Evolutionary conservation across 371 early-diverging fungal genomes (phyloP), one percentile per base, ranked within the genome.

Genomic region (Mortierella polycephala): DNA sequence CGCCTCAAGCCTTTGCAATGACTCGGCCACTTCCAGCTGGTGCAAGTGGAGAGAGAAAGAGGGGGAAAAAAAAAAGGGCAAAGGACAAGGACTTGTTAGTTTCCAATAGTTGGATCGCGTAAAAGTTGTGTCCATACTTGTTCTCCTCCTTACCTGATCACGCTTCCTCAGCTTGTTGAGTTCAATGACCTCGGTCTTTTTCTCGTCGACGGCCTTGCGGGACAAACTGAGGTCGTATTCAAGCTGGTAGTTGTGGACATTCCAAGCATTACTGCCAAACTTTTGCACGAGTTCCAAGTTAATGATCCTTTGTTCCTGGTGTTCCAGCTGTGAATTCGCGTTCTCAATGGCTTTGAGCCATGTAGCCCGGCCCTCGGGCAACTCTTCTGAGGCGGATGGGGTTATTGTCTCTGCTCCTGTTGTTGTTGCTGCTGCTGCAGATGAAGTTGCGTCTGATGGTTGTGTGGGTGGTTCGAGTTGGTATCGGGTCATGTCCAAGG

Each of bases 231-330:
- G 71, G 40, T 83, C 62, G 5, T 80, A 74, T 67, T 96, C 94
- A 67, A 94, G 74, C 67, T 94, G 94, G 73, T 87, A 93, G 70
- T 94, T 94, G 68, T 93, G 89, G 21, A 94, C 74, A 74, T 88
- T 89, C 96, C 96, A 96, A 1, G 92, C 90, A 69, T 95, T 94
- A 30, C 90, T 83, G 20, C 96, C 96, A 83, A 91, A 96, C 77
- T 90, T 89, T 71, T 87, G 87, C 61, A 96, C 82, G 50, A 96
- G 82, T 73, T 95, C 96, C 63, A 96, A 73, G 68, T 96, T 96
- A 60, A 92, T 76, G 74, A 93, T 84, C 76, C 96, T 87, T 64
- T 88, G 88, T 46, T 83, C 82, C 81, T 96, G 95, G 70, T 94
- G 93, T 81, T 95, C 95, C 39, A 95, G 82, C 81, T 96, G 96